phyloP scores from a whole-genome alignment of 768 basidiomycete genomes.

The Amanita phalloides region DNA sequence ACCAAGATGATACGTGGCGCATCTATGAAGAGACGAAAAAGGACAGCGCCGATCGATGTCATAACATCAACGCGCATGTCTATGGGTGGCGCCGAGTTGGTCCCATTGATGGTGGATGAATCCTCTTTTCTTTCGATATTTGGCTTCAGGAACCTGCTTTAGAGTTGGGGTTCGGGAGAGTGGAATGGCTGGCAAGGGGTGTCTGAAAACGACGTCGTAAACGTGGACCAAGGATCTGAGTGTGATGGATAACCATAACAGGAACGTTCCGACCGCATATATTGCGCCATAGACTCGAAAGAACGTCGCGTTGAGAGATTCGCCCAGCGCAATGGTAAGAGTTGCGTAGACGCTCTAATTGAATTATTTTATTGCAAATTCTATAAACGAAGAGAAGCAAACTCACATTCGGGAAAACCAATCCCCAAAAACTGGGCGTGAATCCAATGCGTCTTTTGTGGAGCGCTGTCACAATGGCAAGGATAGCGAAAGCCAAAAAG shows the following conservation, averaged over 20 bases:
- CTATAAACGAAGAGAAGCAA: not conserved
- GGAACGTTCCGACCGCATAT: slow-evolving; percentile 36
- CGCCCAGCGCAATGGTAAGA: slow-evolving; percentile 42
- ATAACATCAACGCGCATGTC: too few relatives aligned
- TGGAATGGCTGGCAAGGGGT: not conserved
- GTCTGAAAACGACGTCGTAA: slow-evolving; percentile 6
- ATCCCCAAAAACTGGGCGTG: slow-evolving; percentile 51
- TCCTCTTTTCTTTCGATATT: not conserved
- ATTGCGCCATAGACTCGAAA: slow-evolving; percentile 50
- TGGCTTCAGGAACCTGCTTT: not conserved
- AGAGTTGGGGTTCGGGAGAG: not conserved
- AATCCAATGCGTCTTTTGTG: slow-evolving; percentile 36
- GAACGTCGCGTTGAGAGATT: slow-evolving; percentile 38
- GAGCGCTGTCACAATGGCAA: slow-evolving; percentile 34
- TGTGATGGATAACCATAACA: slow-evolving; percentile 43
- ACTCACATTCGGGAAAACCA: slow-evolving; percentile 59
- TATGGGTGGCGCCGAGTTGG: too few relatives aligned
- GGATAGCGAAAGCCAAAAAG: slow-evolving; percentile 49
- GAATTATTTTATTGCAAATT: not conserved
- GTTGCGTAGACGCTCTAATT: slow-evolving; percentile 56
- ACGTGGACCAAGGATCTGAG: slow-evolving; percentile 22
- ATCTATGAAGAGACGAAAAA: too few relatives aligned
- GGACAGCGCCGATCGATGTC: too few relatives aligned
- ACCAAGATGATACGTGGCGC: too few relatives aligned
- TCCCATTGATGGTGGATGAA: not conserved